Conservation (phyloP, 176 grass and related monocot genomes). For the Cenchrus purpureus region DNA sequence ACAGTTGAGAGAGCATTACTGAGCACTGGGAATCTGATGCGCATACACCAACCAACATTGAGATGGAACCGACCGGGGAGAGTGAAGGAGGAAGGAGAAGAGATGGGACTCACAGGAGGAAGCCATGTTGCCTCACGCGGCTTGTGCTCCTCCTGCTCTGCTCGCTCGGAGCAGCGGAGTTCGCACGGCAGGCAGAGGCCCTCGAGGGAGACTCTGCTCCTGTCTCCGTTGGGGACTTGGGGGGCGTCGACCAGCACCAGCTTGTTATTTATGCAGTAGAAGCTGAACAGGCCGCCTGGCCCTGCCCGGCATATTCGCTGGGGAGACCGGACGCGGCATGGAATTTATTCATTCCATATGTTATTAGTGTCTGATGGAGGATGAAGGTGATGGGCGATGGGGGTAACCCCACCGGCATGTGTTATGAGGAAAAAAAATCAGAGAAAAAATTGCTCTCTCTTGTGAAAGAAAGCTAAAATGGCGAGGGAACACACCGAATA, state of each 20-base stretch:
- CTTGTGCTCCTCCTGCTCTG: background rate
- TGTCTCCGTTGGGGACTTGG: background rate
- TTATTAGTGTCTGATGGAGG: background rate
- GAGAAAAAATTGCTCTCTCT: too few relatives aligned
- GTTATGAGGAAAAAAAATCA: background rate
- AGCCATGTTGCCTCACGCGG: constrained; percentile 16
- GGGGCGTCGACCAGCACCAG: background rate
- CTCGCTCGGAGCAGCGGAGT: background rate
- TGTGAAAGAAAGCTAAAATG: too few relatives aligned
- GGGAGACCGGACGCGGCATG: background rate
- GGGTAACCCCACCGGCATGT: background rate
- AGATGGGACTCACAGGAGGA: constrained; percentile 26
- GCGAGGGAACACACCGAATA: too few relatives aligned
- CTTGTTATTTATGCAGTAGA: background rate
- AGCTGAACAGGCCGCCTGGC: too few relatives aligned
- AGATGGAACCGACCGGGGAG: background rate
- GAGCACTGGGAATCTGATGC: background rate
- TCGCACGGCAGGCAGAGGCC: background rate
- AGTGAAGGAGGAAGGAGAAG: background rate
- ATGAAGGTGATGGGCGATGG: background rate
- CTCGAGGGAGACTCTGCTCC: background rate
- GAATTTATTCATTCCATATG: background rate
- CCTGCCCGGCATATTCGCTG: constrained; percentile 43
- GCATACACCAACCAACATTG: background rate
- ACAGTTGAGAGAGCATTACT: background rate